Conservation (phyloP, 2,329 filamentous ascomycete genomes). For the Thermoascus crustaceus region DNA sequence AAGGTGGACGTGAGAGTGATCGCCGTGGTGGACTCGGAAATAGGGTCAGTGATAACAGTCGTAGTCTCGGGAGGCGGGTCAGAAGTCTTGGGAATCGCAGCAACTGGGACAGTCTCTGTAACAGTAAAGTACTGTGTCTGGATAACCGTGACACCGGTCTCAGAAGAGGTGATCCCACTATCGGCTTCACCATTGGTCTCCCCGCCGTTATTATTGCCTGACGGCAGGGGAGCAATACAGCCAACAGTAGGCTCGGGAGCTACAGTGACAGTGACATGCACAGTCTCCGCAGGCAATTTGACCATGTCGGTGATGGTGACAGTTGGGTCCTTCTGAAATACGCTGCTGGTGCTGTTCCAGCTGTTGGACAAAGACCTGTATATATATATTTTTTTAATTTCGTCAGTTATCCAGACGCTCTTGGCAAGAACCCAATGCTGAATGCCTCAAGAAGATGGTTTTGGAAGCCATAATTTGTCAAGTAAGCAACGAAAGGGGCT, state of each 20-base stretch:
- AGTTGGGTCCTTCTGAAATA: background rate
- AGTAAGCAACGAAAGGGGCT: too few species aligned
- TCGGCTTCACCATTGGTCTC: background rate
- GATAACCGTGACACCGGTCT: background rate
- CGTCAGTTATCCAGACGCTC: too few species aligned
- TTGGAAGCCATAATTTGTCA: too few species aligned
- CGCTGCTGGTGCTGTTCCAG: background rate
- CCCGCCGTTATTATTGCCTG: background rate
- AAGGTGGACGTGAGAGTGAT: too few species aligned
- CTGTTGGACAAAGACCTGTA: background rate
- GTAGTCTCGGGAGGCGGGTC: background rate
- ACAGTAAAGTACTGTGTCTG: background rate
- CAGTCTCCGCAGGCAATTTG: background rate
- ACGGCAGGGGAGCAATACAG: background rate
- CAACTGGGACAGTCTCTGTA: conserved; percentile 1
- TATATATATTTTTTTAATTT: too few species aligned
- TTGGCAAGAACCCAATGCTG: too few species aligned
- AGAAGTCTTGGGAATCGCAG: too few species aligned
- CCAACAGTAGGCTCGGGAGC: background rate
- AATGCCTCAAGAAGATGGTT: too few species aligned
- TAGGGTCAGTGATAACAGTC: background rate
- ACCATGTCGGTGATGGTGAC: background rate
- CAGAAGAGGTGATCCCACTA: background rate
- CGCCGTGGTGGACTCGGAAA: background rate
- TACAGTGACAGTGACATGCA: background rate